Evolutionary conservation across 371 early-diverging fungal species (phyloP), one percentile per base, ranked within the genome.

Genomic region (Mucor saturninus): DNA sequence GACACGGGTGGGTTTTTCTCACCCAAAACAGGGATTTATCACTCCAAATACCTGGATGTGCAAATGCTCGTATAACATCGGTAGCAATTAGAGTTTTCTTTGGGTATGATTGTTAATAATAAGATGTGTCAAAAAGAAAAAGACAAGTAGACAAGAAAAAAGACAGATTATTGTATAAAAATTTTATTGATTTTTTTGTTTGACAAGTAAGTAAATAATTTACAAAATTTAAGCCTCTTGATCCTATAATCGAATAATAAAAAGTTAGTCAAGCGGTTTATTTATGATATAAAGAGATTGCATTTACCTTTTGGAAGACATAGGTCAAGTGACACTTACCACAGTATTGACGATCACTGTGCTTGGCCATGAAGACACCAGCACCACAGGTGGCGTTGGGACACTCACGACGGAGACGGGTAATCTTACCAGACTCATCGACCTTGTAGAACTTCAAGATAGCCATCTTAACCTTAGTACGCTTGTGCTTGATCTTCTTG

Each of bases 401-500:
- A 87, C 96, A 95, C 86, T 95, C 93, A 77, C 96, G 94, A 65
- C 98, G 86, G 61, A 96, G 95, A 83, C 98, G 96, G 67, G 93
- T 94, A 73, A 98, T 91, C 89, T 96, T 96, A 71, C 95, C 94
- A 75, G 90, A 86, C 72, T 91, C 93, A 70, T 95, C 96, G 67
- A 97, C 95, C 91, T 95, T 91, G 91, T 97, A 96, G 91, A 89
- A 92, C 89, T 96, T 93, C 82, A 96, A 90, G 72, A 98, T 89
- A 54, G 97, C 91, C 80, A 96, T 82, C 88, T 96, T 96, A 80
- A 96, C 95, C 91, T 96, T 96, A 88, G 92, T 94, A 80, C 91
- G 86, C 93, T 95, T 95, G 91, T 97, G 97, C 86, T 94, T 91
- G 82, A 94, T 94, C 92, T 96, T 96, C 94, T 97, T 96, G 84